Evolutionary conservation across 176 grass and related monocot genomes (phyloP).

Genomic region (Stipa capillata): DNA sequence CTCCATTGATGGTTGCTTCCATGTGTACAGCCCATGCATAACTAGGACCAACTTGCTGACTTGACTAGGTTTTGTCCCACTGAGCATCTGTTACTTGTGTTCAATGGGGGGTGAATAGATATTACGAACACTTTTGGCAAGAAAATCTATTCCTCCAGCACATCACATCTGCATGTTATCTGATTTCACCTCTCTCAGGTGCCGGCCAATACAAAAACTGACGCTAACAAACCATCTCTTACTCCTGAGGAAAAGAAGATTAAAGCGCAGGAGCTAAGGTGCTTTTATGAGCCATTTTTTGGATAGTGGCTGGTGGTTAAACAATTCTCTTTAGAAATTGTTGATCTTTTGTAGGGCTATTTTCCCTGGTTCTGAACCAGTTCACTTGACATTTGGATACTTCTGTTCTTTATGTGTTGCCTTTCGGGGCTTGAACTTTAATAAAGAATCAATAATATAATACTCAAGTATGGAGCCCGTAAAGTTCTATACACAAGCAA

Average conservation of each 20-base stretch:
- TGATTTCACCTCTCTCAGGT: conserved; percentile 38
- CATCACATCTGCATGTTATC: background rate
- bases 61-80: background rate
- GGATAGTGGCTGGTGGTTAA: background rate
- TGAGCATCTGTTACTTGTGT: background rate
- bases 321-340: background rate
- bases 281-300: conserved; percentile 26
- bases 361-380: background rate
- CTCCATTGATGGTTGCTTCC: background rate
- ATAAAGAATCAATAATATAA: background rate
- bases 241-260: conserved; percentile 89
- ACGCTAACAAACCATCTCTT: conserved; percentile 49
- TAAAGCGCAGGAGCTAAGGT: conserved; percentile 91
- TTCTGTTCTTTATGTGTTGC: too few species aligned
- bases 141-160: background rate
- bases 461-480: background rate
- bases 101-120: background rate
- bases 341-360: background rate
- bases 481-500: background rate
- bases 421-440: too few species aligned
- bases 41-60: background rate
- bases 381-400: too few species aligned
- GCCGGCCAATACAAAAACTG: conserved; percentile 31
- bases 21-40: background rate
- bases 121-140: background rate